A percentile compares a stretch with the other conserved stretches of the same genome.
phyloP scores from a whole-genome alignment of 768 basidiomycete species.

The Mrakia blollopis region DNA sequence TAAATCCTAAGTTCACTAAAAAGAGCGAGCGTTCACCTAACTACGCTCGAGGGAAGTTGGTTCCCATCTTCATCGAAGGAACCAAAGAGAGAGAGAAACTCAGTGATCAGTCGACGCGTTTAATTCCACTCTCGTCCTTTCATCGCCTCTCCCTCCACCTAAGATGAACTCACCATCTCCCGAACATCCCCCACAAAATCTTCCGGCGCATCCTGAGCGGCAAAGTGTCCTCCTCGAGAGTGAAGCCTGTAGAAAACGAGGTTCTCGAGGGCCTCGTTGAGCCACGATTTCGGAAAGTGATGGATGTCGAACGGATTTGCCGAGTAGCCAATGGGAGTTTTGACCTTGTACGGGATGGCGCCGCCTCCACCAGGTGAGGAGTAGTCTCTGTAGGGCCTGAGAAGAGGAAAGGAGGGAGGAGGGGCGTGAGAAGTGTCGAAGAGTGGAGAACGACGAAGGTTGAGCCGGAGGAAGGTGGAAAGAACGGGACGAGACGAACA shows the following conservation, averaged over 20 bases:
- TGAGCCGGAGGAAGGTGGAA: neutral
- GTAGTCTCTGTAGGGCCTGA: slow-evolving; percentile 9
- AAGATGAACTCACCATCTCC: slow-evolving; percentile 7
- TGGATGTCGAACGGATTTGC: neutral
- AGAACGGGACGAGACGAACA: neutral
- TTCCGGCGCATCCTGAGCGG: neutral
- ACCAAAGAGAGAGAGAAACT: too few relatives aligned
- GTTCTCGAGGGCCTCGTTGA: neutral
- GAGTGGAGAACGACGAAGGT: neutral
- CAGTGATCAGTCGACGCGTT: slow-evolving; percentile 1
- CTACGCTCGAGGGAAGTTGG: neutral
- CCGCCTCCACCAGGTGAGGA: neutral
- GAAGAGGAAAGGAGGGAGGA: neutral
- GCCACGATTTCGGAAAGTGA: neutral
- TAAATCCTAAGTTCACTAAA: too few relatives aligned
- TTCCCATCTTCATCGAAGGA: neutral
- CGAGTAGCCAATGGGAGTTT: neutral
- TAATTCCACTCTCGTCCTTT: neutral
- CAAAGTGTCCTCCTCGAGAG: neutral
- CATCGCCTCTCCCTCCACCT: neutral
- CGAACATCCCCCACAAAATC: slow-evolving; percentile 7
- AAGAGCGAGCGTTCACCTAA: neutral
- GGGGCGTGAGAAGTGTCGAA: neutral
- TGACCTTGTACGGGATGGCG: neutral
- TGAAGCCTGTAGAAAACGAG: slow-evolving; percentile 5